A percentile compares a stretch with the other conserved stretches of the same genome.
Evolutionary conservation across 164 flowering plant genomes (phyloP).

Genomic region (Annona cherimola): DNA sequence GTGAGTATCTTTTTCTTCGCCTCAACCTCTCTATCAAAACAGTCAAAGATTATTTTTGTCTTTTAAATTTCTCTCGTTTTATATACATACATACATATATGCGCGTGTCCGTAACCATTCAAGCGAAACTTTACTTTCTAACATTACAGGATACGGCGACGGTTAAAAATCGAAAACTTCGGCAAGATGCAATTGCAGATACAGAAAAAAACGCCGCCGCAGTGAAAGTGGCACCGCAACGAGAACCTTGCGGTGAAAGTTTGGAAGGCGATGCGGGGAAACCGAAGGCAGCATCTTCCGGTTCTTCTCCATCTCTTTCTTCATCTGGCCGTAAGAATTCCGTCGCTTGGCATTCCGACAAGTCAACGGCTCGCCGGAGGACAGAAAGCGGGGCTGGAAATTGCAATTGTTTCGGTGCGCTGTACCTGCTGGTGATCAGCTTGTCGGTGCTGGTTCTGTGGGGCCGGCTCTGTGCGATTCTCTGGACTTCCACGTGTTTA

Average conservation of each 20-base stretch:
- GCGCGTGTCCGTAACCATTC: too few species aligned
- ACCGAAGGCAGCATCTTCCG: background rate
- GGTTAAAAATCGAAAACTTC: background rate
- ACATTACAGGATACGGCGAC: background rate
- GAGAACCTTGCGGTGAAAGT: background rate
- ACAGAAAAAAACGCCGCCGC: background rate
- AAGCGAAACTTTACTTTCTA: background rate
- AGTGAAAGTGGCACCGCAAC: background rate
- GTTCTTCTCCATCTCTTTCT: background rate
- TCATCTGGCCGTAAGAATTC: background rate
- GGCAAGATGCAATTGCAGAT: background rate
- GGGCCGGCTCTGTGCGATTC: constrained; percentile 13
- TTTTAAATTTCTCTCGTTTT: background rate
- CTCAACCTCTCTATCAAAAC: background rate
- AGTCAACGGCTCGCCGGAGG: background rate
- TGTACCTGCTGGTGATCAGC: constrained; percentile 2
- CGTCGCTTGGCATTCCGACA: background rate
- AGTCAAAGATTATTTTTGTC: background rate
- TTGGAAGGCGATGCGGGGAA: background rate
- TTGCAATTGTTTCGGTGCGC: background rate
- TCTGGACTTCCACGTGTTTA: constrained; percentile 14
- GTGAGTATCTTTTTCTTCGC: background rate
- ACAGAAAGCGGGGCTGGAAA: background rate
- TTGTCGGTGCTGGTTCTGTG: constrained; percentile 6
- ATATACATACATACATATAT: background rate